Base-by-base conservation (phyloP, 2,329 filamentous ascomycete species). In the Alternaria hordeiaustralica region DNA sequence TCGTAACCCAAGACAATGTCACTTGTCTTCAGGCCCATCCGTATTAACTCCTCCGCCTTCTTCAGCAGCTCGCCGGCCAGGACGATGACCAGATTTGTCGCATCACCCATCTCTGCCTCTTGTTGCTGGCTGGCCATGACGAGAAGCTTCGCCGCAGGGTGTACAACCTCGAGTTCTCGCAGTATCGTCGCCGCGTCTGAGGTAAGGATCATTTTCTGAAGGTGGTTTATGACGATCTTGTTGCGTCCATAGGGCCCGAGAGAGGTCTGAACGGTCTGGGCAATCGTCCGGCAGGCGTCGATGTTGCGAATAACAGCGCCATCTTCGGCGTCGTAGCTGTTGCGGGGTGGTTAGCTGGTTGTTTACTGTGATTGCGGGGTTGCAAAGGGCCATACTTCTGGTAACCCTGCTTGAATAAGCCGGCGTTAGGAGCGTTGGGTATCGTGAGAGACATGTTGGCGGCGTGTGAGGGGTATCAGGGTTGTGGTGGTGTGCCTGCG, bases 61-160 rank as follows among this genome's bases (percentile, higher is more conserved):
- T 92, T 94, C 74, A 99, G 86, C 76, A 99, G 86, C 85, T 99
- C 96, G 69, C 96, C 96, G 6, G 96, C 96, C 66, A 99, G 86
- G 58, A 99, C 87, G 77, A 99, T 98, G 75, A 99, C 96, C 80
- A 99, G 84, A 83, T 99, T 99, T 62, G 96, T 99, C 60, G 93
- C 96, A 83, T 99, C 96, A 63, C 96, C 96, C 93, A 99, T 97
- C 88, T 99, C 96, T 45, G 94, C 90, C 82, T 99, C 96, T 84
- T 99, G 96, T 84, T 99, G 96, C 83, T 99, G 96, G 81, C 92
- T 95, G 65, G 96, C 95, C 96, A 99, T 99, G 74, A 99, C 96
- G 58, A 99, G 86, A 69, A 99, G 87, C 85, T 99, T 99, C 55
- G 96, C 96, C 61, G 96, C 96, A 67, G 96, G 96, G 85, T 99